A percentile compares a stretch with the other conserved stretches of the same genome.
These are phyloP conservation scores for Forsythia viridissima DNA, from an alignment of 257 asterid species.

Conservation along the genomic window DNA sequence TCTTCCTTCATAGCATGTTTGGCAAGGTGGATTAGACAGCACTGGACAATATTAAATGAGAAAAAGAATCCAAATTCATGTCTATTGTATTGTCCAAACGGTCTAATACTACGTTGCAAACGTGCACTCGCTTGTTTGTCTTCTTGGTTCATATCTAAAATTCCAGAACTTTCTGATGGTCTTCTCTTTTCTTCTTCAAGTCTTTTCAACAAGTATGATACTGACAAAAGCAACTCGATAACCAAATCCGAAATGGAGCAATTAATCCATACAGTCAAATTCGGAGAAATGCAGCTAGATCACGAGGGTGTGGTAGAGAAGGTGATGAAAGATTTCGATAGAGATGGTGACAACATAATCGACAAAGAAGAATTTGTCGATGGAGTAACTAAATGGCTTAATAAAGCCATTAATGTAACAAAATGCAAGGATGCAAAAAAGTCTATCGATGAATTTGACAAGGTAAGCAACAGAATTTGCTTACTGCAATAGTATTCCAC, in stretches of 20 bases:
- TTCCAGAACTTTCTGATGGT: neutral
- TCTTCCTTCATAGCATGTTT: neutral
- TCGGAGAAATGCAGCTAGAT: constrained; percentile 30
- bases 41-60: neutral
- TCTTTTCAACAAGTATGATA: constrained; percentile 35
- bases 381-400: constrained; percentile 51
- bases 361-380: constrained; percentile 38
- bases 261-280: constrained; percentile 29
- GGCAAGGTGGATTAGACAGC: neutral
- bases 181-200: constrained; percentile 11
- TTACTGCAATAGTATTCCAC: neutral
- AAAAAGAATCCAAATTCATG: neutral
- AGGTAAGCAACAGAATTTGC: constrained; percentile 21
- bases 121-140: neutral
- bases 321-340: constrained; percentile 45
- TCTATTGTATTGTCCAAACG: neutral
- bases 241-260: constrained; percentile 42
- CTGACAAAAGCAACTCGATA: constrained; percentile 31
- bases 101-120: neutral
- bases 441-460: constrained; percentile 38
- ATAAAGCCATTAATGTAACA: constrained; percentile 34
- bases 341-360: constrained; percentile 29
- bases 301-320: constrained; percentile 32
- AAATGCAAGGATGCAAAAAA: constrained; percentile 26
- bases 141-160: too few species aligned